Evolutionary conservation across 1,284 basidiomycete genomes (phyloP).

Genomic region (Irpex lacteus): DNA sequence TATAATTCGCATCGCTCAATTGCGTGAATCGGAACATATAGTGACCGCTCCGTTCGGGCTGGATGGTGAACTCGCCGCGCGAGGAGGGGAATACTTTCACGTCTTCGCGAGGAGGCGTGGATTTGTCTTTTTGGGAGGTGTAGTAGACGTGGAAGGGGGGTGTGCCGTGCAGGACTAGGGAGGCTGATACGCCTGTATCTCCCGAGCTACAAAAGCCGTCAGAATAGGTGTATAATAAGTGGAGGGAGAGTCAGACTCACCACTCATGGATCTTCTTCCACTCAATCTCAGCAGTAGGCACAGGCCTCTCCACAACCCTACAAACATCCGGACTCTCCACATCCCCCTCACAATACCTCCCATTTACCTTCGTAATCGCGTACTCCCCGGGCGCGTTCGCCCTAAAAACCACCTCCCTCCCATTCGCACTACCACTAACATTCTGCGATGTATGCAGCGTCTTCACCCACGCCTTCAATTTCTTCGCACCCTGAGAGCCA

Average conservation of each 20-base stretch:
- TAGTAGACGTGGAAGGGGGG: constrained; percentile 89
- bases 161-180: constrained; percentile 84
- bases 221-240: no score
- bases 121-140: constrained; percentile 69
- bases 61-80: constrained; percentile 82
- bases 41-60: constrained; percentile 86
- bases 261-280: constrained; percentile 93
- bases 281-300: constrained; percentile 80
- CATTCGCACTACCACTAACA: no score
- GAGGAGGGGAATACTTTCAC: constrained; percentile 67
- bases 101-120: constrained; percentile 48
- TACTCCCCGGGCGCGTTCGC: constrained; percentile 79
- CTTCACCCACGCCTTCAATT: constrained; percentile 59
- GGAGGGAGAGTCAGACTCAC: no score
- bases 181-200: constrained; percentile 88
- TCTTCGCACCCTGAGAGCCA: constrained; percentile 25
- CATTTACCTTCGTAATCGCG: constrained; percentile 68
- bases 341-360: constrained; percentile 77
- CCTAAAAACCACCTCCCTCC: constrained; percentile 48
- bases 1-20: constrained; percentile 86
- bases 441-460: constrained; percentile 52
- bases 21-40: constrained; percentile 85
- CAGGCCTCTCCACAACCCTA: constrained; percentile 70
- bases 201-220: constrained; percentile 64
- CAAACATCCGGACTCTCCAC: constrained; percentile 81